Conservation (phyloP, 495 filamentous ascomycete genomes). For the Neurospora sp. region DNA sequence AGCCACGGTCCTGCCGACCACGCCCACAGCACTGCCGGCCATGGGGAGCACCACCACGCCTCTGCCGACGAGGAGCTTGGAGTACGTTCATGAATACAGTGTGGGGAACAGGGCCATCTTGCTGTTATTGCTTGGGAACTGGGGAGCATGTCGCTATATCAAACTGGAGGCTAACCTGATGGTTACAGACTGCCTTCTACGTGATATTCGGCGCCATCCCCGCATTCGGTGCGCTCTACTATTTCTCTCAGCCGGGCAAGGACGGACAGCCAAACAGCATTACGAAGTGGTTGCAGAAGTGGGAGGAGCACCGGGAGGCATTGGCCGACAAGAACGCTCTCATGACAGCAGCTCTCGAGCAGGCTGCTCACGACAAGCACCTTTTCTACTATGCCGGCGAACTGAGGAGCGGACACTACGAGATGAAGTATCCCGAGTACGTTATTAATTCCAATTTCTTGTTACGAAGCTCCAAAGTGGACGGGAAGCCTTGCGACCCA, state of each 20-base stretch:
- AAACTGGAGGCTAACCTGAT: constrained; percentile 5
- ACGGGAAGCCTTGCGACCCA: background rate
- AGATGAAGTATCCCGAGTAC: constrained; percentile 40
- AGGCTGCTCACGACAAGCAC: constrained; percentile 41
- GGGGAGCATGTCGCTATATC: background rate
- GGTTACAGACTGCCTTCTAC: constrained; percentile 28
- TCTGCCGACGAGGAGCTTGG: constrained; percentile 33
- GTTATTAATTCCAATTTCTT: constrained; percentile 10
- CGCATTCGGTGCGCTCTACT: constrained; percentile 25
- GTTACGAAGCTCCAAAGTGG: background rate
- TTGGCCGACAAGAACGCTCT: constrained; percentile 22
- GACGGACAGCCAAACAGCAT: constrained; percentile 31
- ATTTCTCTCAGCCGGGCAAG: constrained; percentile 29
- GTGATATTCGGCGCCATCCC: constrained; percentile 25
- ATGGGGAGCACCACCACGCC: constrained; percentile 24
- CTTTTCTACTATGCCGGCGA: constrained; percentile 22
- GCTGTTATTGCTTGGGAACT: background rate
- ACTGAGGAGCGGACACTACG: constrained; percentile 22
- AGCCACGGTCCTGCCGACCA: constrained; percentile 23
- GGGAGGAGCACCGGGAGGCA: constrained; percentile 14
- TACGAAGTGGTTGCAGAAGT: constrained; percentile 23
- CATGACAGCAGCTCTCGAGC: constrained; percentile 29
- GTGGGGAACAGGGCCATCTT: background rate
- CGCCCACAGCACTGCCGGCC: constrained; percentile 12
- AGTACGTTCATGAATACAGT: constrained; percentile 21